phyloP scores from a whole-genome alignment of 164 flowering plant genomes.

The Tinospora cordifolia region DNA sequence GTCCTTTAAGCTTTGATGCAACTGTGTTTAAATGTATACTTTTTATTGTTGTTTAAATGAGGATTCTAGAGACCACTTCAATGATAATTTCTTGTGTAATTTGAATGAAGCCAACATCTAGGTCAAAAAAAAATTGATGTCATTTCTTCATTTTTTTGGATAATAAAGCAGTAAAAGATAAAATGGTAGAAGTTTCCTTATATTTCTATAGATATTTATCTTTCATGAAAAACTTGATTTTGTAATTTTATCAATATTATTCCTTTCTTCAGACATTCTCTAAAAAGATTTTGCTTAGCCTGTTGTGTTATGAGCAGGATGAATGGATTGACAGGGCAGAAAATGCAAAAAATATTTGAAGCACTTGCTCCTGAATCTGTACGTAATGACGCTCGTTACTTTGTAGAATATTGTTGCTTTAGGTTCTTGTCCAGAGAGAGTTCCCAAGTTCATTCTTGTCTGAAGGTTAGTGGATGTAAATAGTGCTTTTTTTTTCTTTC shows the following conservation, averaged over 20 bases:
- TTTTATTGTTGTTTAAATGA: neutral
- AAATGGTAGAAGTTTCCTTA: too few relatives aligned
- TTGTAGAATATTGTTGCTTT: slow-evolving; percentile 96
- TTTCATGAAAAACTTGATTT: neutral
- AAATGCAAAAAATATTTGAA: slow-evolving; percentile 79
- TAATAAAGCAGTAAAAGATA: neutral
- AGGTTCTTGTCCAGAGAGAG: slow-evolving; percentile 85
- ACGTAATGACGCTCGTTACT: slow-evolving; percentile 51
- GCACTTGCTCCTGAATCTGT: slow-evolving; percentile 65
- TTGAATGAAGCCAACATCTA: neutral
- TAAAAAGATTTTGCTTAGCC: neutral
- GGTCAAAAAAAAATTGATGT: neutral
- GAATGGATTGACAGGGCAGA: slow-evolving; percentile 83
- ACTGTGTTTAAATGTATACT: neutral
- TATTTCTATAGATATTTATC: neutral
- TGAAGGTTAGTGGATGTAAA: slow-evolving; percentile 53
- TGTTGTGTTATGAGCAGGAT: slow-evolving; percentile 47
- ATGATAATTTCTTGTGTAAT: neutral
- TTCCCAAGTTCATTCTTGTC: slow-evolving; percentile 75
- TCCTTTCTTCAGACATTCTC: neutral
- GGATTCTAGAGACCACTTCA: neutral
- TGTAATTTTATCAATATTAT: neutral
- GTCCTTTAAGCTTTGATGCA: too few relatives aligned
- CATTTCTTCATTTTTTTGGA: neutral
- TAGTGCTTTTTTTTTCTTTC: neutral